phyloP scores from a whole-genome alignment of 2,329 filamentous ascomycete species.

The Emmonsiellopsis sp. region DNA sequence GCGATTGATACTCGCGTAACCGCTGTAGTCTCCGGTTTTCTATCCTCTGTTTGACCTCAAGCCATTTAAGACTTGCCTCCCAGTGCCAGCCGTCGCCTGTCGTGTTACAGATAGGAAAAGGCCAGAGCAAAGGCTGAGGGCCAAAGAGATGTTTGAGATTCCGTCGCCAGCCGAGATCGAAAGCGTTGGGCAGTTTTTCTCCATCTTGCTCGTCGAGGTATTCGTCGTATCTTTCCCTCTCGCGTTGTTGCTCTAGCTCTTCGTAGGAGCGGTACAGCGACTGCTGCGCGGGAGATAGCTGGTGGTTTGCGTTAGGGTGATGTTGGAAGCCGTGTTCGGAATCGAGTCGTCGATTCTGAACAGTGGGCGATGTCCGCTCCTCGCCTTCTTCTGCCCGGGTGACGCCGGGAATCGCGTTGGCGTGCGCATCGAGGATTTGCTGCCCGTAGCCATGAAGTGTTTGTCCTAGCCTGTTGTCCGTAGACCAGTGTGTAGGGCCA shows the following conservation, averaged over 20 bases:
- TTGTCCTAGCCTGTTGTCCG: slow-evolving; percentile 28
- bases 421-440: slow-evolving; percentile 71
- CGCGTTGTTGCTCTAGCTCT: slow-evolving; percentile 53
- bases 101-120: slow-evolving; percentile 72
- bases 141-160: slow-evolving; percentile 82
- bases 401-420: slow-evolving; percentile 70
- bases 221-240: slow-evolving; percentile 60
- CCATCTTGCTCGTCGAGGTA: slow-evolving; percentile 89
- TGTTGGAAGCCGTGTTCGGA: slow-evolving; percentile 3
- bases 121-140: slow-evolving; percentile 62
- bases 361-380: slow-evolving; percentile 35
- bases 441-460: slow-evolving; percentile 56
- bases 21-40: slow-evolving; percentile 22
- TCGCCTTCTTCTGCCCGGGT: slow-evolving; percentile 77
- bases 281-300: slow-evolving; percentile 37
- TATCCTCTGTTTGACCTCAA: slow-evolving; percentile 59
- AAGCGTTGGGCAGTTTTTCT: slow-evolving; percentile 81
- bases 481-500: slow-evolving; percentile 22
- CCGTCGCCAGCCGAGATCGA: slow-evolving; percentile 74
- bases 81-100: slow-evolving; percentile 89
- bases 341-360: slow-evolving; percentile 13
- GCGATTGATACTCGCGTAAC: slow-evolving; percentile 25
- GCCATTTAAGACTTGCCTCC: slow-evolving; percentile 76
- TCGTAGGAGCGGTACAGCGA: slow-evolving; percentile 41
- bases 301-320: not conserved